Conservation (phyloP, 768 basidiomycete genomes). For the Rubroboletus satanas region DNA sequence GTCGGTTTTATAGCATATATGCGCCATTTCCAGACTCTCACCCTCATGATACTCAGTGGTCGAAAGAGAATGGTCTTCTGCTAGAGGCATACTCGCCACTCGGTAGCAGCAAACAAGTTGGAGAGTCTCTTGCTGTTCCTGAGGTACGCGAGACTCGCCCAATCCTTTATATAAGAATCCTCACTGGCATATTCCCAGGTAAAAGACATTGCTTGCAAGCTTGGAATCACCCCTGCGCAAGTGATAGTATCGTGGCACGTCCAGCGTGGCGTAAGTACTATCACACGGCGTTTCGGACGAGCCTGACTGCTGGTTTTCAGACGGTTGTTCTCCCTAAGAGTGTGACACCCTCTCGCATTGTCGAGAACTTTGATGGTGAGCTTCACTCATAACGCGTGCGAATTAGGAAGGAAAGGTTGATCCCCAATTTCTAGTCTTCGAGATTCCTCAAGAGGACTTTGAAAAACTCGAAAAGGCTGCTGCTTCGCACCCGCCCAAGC, state of each 20-base stretch:
- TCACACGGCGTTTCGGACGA: background rate
- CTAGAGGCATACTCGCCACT: conserved; percentile 78
- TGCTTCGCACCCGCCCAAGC: conserved; percentile 48
- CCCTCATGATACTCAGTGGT: conserved; percentile 46
- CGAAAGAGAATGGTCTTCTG: conserved; percentile 59
- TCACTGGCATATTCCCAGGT: conserved; percentile 33
- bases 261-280: conserved; percentile 59
- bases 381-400: background rate
- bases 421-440: conserved; percentile 21
- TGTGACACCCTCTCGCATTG: conserved; percentile 62
- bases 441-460: conserved; percentile 38
- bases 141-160: conserved; percentile 34
- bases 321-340: conserved; percentile 75
- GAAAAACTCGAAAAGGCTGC: conserved; percentile 39
- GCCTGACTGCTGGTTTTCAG: conserved; percentile 30
- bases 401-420: background rate
- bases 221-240: conserved; percentile 71
- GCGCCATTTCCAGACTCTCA: background rate
- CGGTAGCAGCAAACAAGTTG: conserved; percentile 57
- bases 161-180: background rate
- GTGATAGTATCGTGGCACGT: conserved; percentile 74
- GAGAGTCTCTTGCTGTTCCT: conserved; percentile 53
- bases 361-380: conserved; percentile 65
- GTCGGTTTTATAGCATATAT: conserved; percentile 29
- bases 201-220: conserved; percentile 53